Conservation (phyloP, 2,329 filamentous ascomycete species). For the Cladosporium sphaerospermum region DNA sequence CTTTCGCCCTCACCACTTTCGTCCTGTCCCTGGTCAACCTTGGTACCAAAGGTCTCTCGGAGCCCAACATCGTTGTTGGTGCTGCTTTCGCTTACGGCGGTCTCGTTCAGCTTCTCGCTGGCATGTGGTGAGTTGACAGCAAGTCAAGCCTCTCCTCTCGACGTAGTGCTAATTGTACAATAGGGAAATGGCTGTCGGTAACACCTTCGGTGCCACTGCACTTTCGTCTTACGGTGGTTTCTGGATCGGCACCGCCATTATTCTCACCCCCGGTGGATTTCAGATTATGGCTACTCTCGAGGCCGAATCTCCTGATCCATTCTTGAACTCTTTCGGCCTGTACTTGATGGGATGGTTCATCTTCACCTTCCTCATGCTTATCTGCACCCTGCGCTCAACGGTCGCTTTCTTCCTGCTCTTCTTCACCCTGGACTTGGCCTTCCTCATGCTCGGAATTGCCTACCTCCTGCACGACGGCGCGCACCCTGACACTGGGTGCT, state of each 20-base stretch:
- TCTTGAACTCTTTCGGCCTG: slow-evolving; percentile 50
- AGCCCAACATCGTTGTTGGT: slow-evolving; percentile 44
- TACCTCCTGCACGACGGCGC: slow-evolving; percentile 40
- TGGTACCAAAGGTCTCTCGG: slow-evolving; percentile 35
- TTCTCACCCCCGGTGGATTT: slow-evolving; percentile 49
- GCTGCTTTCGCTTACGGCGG: slow-evolving; percentile 46
- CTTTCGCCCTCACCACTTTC: slow-evolving; percentile 62
- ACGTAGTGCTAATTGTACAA: not conserved
- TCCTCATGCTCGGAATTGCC: slow-evolving; percentile 51
- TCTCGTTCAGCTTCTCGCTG: slow-evolving; percentile 46
- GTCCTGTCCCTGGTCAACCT: slow-evolving; percentile 49
- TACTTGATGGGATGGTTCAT: slow-evolving; percentile 57
- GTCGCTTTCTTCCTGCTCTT: slow-evolving; percentile 54
- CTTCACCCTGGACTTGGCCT: slow-evolving; percentile 52
- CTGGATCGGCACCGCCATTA: slow-evolving; percentile 56
- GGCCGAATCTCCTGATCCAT: slow-evolving; percentile 33
- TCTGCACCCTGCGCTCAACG: slow-evolving; percentile 52
- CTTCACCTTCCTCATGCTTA: slow-evolving; percentile 50
- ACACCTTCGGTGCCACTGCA: slow-evolving; percentile 57
- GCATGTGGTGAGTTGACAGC: slow-evolving; percentile 40
- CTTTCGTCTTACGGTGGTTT: slow-evolving; percentile 57
- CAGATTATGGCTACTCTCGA: slow-evolving; percentile 42
- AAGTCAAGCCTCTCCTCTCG: too few relatives aligned
- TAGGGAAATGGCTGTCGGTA: slow-evolving; percentile 52
- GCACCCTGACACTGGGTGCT: slow-evolving; percentile 37